Evolutionary conservation across 345 rosid species (phyloP).

Genomic region (Sonneratia alba): DNA sequence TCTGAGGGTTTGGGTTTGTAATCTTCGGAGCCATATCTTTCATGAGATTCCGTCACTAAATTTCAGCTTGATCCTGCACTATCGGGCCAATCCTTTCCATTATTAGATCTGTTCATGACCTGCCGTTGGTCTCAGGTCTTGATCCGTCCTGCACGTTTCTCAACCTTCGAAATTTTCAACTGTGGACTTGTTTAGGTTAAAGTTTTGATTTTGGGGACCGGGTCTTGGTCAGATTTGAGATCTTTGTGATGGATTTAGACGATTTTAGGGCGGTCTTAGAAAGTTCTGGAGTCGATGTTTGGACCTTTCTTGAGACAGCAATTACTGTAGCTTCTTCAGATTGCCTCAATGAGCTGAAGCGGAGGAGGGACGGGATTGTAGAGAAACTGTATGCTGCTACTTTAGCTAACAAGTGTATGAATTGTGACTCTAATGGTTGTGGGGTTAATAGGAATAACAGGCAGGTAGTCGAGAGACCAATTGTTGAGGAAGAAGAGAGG

Average conservation of each 20-base stretch:
- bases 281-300: slow-evolving; percentile 78
- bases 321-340: slow-evolving; percentile 71
- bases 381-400: slow-evolving; percentile 66
- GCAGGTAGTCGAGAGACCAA: slow-evolving; percentile 7
- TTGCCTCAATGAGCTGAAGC: slow-evolving; percentile 53
- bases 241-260: slow-evolving; percentile 58
- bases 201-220: slow-evolving; percentile 2
- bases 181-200: background rate
- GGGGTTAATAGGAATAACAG: slow-evolving; percentile 26
- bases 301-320: slow-evolving; percentile 85
- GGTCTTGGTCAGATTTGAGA: slow-evolving; percentile 2
- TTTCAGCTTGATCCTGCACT: background rate
- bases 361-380: slow-evolving; percentile 67
- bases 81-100: background rate
- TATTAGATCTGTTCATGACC: background rate
- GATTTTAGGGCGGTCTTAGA: slow-evolving; percentile 72
- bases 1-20: background rate
- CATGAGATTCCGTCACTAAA: background rate
- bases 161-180: background rate
- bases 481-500: slow-evolving; percentile 18
- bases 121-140: background rate
- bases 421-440: slow-evolving; percentile 31
- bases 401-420: slow-evolving; percentile 43
- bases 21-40: background rate
- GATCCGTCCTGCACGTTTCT: slow-evolving; percentile 2